Conservation (phyloP, 164 flowering plant genomes). For the Tinospora cordifolia region DNA sequence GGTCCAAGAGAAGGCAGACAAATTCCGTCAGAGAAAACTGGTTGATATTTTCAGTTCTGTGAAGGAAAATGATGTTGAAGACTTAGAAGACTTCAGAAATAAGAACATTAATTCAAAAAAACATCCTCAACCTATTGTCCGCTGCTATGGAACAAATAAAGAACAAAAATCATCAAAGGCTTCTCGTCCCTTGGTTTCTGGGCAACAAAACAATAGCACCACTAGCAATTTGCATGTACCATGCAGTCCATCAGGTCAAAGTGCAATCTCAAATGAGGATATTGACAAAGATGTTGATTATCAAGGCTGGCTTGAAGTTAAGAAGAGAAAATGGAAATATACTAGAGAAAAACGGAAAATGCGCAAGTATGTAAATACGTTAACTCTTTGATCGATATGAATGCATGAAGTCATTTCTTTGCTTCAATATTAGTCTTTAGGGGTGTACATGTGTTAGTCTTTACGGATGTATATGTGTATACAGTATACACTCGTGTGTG, state of each 20-base stretch:
- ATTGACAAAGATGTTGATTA: constrained; percentile 76
- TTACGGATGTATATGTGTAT: no score
- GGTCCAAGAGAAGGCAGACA: constrained; percentile 95
- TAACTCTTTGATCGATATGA: no score
- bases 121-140: constrained; percentile 65
- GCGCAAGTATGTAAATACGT: constrained; percentile 44
- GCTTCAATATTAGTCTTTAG: no score
- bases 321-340: constrained; percentile 88
- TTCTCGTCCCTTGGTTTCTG: constrained; percentile 13
- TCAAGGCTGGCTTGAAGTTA: constrained; percentile 83
- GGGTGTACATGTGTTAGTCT: no score
- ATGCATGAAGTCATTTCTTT: no score
- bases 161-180: constrained; percentile 21
- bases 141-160: constrained; percentile 41
- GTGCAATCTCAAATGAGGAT: constrained; percentile 21
- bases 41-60: constrained; percentile 60
- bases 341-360: constrained; percentile 64
- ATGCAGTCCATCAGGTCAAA: constrained; percentile 13
- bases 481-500: no score
- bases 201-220: constrained; percentile 20
- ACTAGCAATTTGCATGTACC: constrained; percentile 11
- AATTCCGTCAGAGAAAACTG: constrained; percentile 78
- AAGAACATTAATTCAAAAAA: constrained; percentile 23
- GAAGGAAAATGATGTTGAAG: constrained; percentile 37
- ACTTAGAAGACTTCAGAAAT: constrained; percentile 69